Evolutionary conservation across 306 rosid species (phyloP).

Genomic region (Pterocarpus santalinus): DNA sequence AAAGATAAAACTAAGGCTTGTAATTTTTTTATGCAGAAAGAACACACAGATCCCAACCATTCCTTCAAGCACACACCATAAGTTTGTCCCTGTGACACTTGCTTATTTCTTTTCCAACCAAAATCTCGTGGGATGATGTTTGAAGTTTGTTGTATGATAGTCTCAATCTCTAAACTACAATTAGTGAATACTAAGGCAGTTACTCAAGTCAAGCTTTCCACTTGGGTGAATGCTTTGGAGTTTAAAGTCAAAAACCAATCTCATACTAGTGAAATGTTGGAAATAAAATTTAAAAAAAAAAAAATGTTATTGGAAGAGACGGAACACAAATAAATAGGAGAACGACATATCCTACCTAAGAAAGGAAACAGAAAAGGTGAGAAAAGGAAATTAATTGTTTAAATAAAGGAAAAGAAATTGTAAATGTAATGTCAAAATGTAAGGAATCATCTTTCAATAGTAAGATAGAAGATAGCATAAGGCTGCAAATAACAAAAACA

Average conservation of each 20-base stretch:
- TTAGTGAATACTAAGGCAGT: no score
- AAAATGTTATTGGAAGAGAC: constrained; percentile 4
- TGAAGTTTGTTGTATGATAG: neutral
- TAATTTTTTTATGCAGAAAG: neutral
- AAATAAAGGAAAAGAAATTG: constrained; percentile 11
- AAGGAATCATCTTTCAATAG: neutral
- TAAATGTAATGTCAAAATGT: neutral
- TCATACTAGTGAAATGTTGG: neutral
- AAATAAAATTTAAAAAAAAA: neutral
- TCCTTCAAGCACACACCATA: neutral
- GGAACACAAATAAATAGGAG: neutral
- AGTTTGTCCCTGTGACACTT: constrained; percentile 11
- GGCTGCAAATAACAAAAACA: constrained; percentile 12
- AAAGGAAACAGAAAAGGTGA: neutral
- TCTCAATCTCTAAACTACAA: neutral
- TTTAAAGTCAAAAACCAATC: constrained; percentile 18
- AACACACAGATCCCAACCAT: constrained; percentile 18
- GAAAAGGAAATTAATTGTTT: neutral
- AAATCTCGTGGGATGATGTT: neutral
- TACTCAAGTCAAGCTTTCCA: neutral
- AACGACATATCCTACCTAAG: neutral
- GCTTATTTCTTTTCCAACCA: constrained; percentile 9
- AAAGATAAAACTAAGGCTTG: neutral
- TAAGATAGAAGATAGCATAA: neutral
- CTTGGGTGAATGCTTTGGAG: constrained; percentile 2